Conservation (phyloP, 352 stramenopile species). For the Pilasporangium apinafurcum region DNA sequence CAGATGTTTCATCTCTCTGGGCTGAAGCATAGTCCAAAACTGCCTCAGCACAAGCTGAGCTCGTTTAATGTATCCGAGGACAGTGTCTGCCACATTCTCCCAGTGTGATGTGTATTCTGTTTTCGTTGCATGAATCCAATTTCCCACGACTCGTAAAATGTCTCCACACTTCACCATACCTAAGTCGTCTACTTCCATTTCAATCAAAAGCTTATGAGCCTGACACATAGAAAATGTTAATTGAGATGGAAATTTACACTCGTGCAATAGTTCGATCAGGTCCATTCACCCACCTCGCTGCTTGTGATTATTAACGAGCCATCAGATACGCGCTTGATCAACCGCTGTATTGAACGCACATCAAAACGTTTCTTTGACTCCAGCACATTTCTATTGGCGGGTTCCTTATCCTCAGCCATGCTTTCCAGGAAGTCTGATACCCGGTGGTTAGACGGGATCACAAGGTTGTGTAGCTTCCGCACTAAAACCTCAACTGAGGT, state of each 20-base stretch:
- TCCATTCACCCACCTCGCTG: constrained; percentile 18
- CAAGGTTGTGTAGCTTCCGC: constrained; percentile 24
- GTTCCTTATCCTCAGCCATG: background rate
- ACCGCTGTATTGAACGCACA: constrained; percentile 24
- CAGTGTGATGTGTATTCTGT: constrained; percentile 22
- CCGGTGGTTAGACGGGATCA: constrained; percentile 11
- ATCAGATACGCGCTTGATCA: constrained; percentile 37
- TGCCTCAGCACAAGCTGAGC: background rate
- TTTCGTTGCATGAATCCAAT: constrained; percentile 22
- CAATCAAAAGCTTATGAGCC: constrained; percentile 22
- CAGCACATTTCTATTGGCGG: constrained; percentile 3
- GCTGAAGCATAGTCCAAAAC: too few species aligned
- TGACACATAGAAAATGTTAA: constrained; percentile 8
- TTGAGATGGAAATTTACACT: too few species aligned
- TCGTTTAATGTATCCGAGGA: constrained; percentile 10
- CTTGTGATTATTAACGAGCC: constrained; percentile 16
- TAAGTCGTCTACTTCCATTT: constrained; percentile 28
- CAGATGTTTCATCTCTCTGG: background rate
- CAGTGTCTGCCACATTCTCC: constrained; percentile 18
- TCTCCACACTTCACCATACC: constrained; percentile 43
- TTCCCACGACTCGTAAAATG: constrained; percentile 37
- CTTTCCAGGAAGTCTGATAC: background rate
- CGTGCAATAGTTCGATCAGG: too few species aligned
- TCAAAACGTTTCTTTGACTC: constrained; percentile 34
- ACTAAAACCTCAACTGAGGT: constrained; percentile 15